Percentiles rank a stretch among this genome's conserved stretches.
Evolutionary conservation across 192 early-diverging fungal species (phyloP).

Genomic region (Geranomyces variabilis): DNA sequence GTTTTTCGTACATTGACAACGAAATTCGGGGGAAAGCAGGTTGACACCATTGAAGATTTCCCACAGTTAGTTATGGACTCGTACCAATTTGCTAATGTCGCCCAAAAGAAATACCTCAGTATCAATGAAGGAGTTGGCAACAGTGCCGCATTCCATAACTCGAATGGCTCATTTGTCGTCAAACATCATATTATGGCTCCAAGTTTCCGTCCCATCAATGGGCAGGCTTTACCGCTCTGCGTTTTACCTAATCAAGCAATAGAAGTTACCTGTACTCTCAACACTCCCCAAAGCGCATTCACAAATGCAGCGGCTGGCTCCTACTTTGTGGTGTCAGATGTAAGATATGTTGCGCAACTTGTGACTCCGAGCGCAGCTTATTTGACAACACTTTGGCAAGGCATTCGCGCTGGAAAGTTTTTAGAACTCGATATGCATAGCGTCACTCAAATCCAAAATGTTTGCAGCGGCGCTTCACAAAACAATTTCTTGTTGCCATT

Average conservation of each 20-base stretch:
- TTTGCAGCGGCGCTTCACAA: no score
- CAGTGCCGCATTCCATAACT: conserved; percentile 7
- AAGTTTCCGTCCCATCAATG: no score
- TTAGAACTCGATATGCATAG: conserved; percentile 21
- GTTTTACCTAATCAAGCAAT: conserved; percentile 20
- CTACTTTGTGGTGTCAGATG: neutral
- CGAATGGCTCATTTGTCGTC: conserved; percentile 10
- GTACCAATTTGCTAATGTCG: neutral
- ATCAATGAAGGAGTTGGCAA: conserved; percentile 1
- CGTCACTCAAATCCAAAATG: no score
- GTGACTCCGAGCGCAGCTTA: neutral
- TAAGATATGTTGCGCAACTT: neutral
- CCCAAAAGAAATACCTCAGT: conserved; percentile 15
- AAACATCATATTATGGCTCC: no score
- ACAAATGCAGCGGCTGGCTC: neutral
- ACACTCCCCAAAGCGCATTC: neutral
- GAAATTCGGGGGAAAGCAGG: no score
- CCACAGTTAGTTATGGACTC: neutral
- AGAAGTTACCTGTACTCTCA: neutral
- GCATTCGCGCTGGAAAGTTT: conserved; percentile 10
- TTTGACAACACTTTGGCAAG: neutral
- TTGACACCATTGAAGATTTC: no score
- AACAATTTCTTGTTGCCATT: no score
- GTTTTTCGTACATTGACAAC: no score
- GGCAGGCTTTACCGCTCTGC: conserved; percentile 11